phyloP scores from a whole-genome alignment of 306 rosid genomes.

The Trifolium pratense region DNA sequence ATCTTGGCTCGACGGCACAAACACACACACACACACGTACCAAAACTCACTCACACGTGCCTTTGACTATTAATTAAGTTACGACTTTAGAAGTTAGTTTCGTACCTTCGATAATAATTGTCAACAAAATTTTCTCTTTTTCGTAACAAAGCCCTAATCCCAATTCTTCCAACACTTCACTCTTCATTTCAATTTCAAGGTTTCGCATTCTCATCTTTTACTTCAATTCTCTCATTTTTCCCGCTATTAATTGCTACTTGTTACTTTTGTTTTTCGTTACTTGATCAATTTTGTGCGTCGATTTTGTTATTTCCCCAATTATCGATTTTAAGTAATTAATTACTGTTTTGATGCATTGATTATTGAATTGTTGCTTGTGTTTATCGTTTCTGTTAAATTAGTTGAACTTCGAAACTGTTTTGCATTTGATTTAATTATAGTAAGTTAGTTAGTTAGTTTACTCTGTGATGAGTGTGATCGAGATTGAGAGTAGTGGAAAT shows the following conservation, averaged over 20 bases:
- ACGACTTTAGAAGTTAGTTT: no score
- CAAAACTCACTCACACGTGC: no score
- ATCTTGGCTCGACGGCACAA: no score
- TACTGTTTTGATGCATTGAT: neutral
- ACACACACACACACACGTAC: no score
- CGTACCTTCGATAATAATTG: no score
- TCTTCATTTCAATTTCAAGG: conserved; percentile 43
- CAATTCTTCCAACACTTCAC: neutral
- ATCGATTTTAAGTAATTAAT: conserved; percentile 32
- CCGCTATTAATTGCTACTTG: neutral
- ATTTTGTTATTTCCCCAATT: conserved; percentile 32
- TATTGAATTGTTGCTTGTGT: neutral
- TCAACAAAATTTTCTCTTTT: neutral
- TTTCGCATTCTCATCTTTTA: conserved; percentile 22
- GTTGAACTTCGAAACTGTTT: conserved; percentile 29
- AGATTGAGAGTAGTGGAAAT: neutral
- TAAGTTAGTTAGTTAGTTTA: conserved; percentile 6
- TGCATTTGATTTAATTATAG: neutral
- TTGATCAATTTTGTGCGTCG: conserved; percentile 36
- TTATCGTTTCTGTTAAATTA: conserved; percentile 16
- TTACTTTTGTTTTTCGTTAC: neutral
- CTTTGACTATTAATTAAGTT: no score
- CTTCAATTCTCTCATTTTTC: conserved; percentile 11
- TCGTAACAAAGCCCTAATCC: conserved; percentile 51
- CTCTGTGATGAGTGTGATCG: conserved; percentile 25